Percentiles rank a stretch among this genome's conserved stretches.
Conservation (phyloP, 306 rosid species). For the Canavalia gladiata region DNA sequence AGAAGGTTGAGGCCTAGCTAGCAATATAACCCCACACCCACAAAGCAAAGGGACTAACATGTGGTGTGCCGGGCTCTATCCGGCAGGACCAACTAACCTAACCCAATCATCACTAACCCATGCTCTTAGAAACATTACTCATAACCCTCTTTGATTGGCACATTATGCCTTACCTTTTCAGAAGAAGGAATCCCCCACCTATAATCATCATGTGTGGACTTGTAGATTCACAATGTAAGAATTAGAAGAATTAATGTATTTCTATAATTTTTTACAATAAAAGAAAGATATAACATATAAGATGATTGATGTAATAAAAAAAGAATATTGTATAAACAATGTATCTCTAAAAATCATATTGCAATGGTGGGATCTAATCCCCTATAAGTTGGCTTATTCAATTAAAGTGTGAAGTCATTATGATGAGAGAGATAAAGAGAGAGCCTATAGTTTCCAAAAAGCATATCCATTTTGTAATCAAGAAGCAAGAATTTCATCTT, state of each 20-base stretch:
- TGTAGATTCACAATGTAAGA: conserved; percentile 1
- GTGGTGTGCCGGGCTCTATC: conserved; percentile 51
- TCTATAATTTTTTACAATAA: too few relatives aligned
- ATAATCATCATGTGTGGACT: conserved; percentile 36
- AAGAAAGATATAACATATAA: too few relatives aligned
- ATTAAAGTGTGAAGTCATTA: background rate
- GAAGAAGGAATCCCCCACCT: conserved; percentile 37
- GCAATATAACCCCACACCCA: conserved; percentile 49
- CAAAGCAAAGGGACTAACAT: conserved; percentile 47
- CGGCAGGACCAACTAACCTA: conserved; percentile 55
- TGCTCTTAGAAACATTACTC: conserved; percentile 47
- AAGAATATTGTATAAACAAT: too few relatives aligned
- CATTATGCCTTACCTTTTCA: conserved; percentile 51
- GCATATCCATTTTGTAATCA: conserved; percentile 26
- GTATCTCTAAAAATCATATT: too few relatives aligned
- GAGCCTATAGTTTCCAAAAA: conserved; percentile 13
- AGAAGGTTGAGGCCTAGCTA: conserved; percentile 30
- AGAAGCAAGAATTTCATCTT: conserved; percentile 23
- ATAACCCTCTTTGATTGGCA: conserved; percentile 46
- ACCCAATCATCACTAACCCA: conserved; percentile 51
- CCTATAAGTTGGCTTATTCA: background rate
- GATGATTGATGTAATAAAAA: background rate
- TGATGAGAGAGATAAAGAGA: background rate
- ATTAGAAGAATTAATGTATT: too few relatives aligned
- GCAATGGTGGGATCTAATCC: too few relatives aligned